Evolutionary conservation across 768 basidiomycete genomes (phyloP).

Genomic region (Rhizopogon vinicolor): DNA sequence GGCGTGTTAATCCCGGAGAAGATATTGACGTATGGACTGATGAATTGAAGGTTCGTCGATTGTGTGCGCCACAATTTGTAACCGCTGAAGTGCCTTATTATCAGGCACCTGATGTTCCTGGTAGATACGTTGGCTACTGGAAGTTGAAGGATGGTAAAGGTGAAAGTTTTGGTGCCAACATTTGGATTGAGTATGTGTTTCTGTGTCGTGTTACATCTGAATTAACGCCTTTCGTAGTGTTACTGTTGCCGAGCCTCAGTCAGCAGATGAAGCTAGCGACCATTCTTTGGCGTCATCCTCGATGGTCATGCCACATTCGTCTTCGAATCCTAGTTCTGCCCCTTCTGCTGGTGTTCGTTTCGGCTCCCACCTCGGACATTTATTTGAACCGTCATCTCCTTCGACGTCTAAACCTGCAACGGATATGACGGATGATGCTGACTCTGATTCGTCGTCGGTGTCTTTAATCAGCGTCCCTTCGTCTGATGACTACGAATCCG

Average conservation of each 20-base stretch:
- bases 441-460: slow-evolving; percentile 41
- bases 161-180: slow-evolving; percentile 57
- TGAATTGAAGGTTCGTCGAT: slow-evolving; percentile 59
- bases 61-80: background rate
- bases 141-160: slow-evolving; percentile 55
- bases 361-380: slow-evolving; percentile 3
- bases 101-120: slow-evolving; percentile 69
- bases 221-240: slow-evolving; percentile 39
- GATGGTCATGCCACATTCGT: slow-evolving; percentile 57
- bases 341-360: slow-evolving; percentile 10
- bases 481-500: slow-evolving; percentile 47
- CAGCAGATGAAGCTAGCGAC: slow-evolving; percentile 28
- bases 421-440: slow-evolving; percentile 28
- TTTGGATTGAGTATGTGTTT: slow-evolving; percentile 72
- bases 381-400: slow-evolving; percentile 7
- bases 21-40: slow-evolving; percentile 64
- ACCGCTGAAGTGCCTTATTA: background rate
- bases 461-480: slow-evolving; percentile 61
- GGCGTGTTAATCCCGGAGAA: slow-evolving; percentile 50
- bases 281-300: slow-evolving; percentile 63
- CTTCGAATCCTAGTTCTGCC: slow-evolving; percentile 13
- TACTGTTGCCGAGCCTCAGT: slow-evolving; percentile 50
- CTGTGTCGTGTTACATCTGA: background rate
- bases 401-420: slow-evolving; percentile 30
- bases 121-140: slow-evolving; percentile 78